Conservation (phyloP, 768 basidiomycete species). For the Russula vinacea region DNA sequence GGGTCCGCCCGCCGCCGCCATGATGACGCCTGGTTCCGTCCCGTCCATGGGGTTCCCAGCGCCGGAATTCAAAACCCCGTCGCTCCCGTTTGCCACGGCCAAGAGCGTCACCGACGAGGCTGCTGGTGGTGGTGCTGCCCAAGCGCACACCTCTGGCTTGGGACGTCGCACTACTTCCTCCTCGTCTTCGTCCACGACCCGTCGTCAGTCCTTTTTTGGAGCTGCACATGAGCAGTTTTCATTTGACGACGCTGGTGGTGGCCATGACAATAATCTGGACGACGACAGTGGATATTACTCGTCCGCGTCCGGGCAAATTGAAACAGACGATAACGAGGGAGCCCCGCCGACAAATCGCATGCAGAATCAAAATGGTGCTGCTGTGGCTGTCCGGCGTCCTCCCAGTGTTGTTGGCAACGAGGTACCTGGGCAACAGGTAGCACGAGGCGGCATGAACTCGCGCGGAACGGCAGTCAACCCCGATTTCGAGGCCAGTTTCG, state of each 20-base stretch:
- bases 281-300: slow-evolving; percentile 29
- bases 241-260: slow-evolving; percentile 4
- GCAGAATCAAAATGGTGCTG: not conserved
- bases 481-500: not conserved
- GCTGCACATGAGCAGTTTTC: not conserved
- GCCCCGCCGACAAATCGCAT: not conserved
- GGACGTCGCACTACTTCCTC: not conserved
- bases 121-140: not conserved
- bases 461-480: not conserved
- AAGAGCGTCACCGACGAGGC: slow-evolving; percentile 7
- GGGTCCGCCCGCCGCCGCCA: not conserved
- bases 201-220: slow-evolving; percentile 9
- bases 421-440: not conserved
- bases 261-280: not conserved
- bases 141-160: not conserved
- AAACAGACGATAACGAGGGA: slow-evolving; percentile 5
- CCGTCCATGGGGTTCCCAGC: not conserved
- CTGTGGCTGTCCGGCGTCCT: not conserved
- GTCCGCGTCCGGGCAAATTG: slow-evolving; percentile 13
- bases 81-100: slow-evolving; percentile 11
- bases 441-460: not conserved
- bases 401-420: not conserved
- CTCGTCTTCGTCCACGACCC: not conserved
- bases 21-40: not conserved
- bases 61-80: slow-evolving; percentile 21